Evolutionary conservation across 768 basidiomycete species (phyloP).

Genomic region (Royoungia palumana): DNA sequence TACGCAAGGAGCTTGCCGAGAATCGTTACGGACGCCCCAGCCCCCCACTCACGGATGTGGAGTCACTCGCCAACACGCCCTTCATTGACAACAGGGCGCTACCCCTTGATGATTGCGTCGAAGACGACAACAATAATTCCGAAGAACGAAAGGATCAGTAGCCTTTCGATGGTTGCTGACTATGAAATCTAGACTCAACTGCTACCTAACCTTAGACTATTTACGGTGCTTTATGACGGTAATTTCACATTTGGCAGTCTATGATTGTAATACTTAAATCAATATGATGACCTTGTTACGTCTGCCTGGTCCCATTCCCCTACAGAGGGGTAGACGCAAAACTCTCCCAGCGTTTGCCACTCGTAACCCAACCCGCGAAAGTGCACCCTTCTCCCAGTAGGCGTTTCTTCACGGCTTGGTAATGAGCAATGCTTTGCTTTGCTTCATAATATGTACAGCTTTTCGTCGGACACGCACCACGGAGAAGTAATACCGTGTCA

Average conservation of each 20-base stretch:
- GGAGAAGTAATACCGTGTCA: constrained; percentile 18
- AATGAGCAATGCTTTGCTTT: constrained; percentile 43
- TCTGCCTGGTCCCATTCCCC: not conserved
- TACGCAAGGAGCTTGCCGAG: constrained; percentile 88
- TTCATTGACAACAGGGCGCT: constrained; percentile 21
- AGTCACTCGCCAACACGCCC: constrained; percentile 38
- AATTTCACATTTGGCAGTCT: constrained; percentile 2
- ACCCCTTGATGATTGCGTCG: constrained; percentile 20
- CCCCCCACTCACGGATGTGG: constrained; percentile 46
- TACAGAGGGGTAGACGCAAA: constrained; percentile 34
- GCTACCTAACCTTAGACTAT: not conserved
- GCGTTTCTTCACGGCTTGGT: constrained; percentile 49
- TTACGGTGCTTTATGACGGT: constrained; percentile 20
- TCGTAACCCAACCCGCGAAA: constrained; percentile 63
- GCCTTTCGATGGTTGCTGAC: constrained; percentile 1
- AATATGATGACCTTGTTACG: not conserved
- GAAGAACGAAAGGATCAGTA: constrained; percentile 32
- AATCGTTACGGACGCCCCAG: constrained; percentile 53
- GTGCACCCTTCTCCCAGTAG: constrained; percentile 44
- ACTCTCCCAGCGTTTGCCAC: constrained; percentile 50
- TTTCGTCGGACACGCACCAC: constrained; percentile 8
- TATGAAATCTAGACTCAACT: constrained; percentile 7
- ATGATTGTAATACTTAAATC: not conserved
- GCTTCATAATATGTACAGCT: constrained; percentile 41
- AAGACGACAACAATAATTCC: constrained; percentile 7